These are phyloP conservation scores for Pythium vanterpoolii DNA, from an alignment of 352 stramenopile genomes.

Conservation along the genomic window DNA sequence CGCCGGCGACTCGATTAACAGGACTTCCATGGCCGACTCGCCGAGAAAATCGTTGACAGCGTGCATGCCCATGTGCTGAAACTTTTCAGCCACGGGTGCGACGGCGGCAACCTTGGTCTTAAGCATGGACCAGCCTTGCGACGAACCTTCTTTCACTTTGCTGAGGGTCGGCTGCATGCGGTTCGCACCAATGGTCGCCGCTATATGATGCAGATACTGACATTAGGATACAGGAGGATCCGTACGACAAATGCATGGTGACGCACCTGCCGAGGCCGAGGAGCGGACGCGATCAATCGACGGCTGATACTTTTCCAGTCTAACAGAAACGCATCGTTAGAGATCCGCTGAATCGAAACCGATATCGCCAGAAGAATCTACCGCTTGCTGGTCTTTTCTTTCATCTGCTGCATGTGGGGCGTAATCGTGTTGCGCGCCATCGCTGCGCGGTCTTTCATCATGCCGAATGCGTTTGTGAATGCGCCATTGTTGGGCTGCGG, in stretches of 20 bases:
- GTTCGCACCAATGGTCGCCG: slow-evolving; percentile 40
- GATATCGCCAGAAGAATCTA: slow-evolving; percentile 2
- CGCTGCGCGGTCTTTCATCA: slow-evolving; percentile 30
- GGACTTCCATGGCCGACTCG: slow-evolving; percentile 54
- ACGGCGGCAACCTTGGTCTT: slow-evolving; percentile 73
- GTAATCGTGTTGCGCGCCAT: slow-evolving; percentile 30
- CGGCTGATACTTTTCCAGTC: slow-evolving; percentile 62
- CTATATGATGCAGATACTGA: no score
- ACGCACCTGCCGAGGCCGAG: slow-evolving; percentile 58
- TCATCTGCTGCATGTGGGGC: slow-evolving; percentile 34
- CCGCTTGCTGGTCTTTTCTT: slow-evolving; percentile 30
- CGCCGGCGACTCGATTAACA: slow-evolving; percentile 44
- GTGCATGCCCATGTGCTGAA: slow-evolving; percentile 71
- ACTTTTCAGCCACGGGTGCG: slow-evolving; percentile 64
- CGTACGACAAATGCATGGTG: no score
- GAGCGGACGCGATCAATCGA: slow-evolving; percentile 72
- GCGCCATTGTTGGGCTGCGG: not conserved
- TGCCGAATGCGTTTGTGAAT: slow-evolving; percentile 20
- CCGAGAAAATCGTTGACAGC: slow-evolving; percentile 70
- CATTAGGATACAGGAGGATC: no score
- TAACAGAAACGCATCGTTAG: no score
- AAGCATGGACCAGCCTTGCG: slow-evolving; percentile 74
- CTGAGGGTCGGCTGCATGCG: slow-evolving; percentile 48
- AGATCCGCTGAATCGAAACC: no score
- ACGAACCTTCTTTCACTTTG: slow-evolving; percentile 69